Evolutionary conservation across 2,329 filamentous ascomycete species (phyloP).

Genomic region (Rhinocladiella mackenziei): DNA sequence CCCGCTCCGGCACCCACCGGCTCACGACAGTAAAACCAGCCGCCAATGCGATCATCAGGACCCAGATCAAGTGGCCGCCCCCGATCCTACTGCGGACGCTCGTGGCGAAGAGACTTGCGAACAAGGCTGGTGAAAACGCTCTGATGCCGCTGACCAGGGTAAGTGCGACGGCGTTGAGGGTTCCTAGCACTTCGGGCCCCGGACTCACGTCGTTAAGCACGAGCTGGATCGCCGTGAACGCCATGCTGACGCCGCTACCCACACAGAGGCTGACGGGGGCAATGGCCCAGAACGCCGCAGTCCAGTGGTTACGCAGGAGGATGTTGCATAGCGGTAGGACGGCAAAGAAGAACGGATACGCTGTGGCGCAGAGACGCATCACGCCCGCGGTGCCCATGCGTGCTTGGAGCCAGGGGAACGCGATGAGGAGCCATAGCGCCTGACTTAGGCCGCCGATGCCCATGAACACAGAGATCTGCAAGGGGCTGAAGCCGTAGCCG

Average conservation of each 20-base stretch:
- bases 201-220: conserved; percentile 71
- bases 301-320: conserved; percentile 50
- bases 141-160: conserved; percentile 60
- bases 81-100: conserved; percentile 61
- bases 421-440: conserved; percentile 65
- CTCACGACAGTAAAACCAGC: conserved; percentile 33
- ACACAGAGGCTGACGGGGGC: conserved; percentile 47
- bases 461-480: conserved; percentile 65
- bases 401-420: conserved; percentile 65
- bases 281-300: conserved; percentile 55
- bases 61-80: conserved; percentile 63
- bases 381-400: conserved; percentile 64
- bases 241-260: conserved; percentile 63
- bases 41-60: conserved; percentile 48
- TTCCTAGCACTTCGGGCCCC: conserved; percentile 60
- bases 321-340: conserved; percentile 53
- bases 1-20: conserved; percentile 15
- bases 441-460: conserved; percentile 62
- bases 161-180: conserved; percentile 65
- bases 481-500: conserved; percentile 60
- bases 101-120: conserved; percentile 64
- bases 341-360: conserved; percentile 63
- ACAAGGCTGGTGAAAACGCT: conserved; percentile 62
- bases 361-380: conserved; percentile 53
- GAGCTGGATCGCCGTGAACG: conserved; percentile 66